Percentiles rank a stretch among this genome's conserved stretches.
Evolutionary conservation across 164 flowering plant genomes (phyloP).

Genomic region (Sextonia rubra): DNA sequence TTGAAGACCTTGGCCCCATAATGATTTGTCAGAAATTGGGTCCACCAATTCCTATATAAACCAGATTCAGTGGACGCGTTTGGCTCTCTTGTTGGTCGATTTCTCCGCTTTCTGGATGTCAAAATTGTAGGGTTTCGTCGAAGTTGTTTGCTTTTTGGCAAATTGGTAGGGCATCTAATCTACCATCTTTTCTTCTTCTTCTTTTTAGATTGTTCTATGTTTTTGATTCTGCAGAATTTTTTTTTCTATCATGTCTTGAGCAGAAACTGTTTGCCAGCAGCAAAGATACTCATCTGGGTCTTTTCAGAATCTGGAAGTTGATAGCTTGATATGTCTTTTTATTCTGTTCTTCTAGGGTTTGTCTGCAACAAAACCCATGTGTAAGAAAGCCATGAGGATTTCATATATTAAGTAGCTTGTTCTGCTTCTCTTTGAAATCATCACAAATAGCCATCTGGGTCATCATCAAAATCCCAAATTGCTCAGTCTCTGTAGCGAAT

Average conservation of each 20-base stretch:
- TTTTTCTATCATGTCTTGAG: neutral
- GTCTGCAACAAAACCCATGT: neutral
- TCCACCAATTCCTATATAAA: no score
- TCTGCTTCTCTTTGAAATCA: neutral
- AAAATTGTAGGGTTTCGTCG: no score
- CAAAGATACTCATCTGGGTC: neutral
- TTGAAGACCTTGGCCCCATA: no score
- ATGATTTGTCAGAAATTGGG: no score
- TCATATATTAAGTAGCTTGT: neutral
- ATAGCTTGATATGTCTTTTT: no score
- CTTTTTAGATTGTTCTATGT: no score
- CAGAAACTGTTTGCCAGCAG: no score
- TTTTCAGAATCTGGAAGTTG: neutral
- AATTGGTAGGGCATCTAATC: no score
- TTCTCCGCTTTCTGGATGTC: no score
- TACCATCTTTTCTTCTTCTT: neutral
- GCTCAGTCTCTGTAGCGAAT: neutral
- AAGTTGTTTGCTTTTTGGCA: neutral
- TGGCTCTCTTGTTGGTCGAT: no score
- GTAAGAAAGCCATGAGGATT: neutral
- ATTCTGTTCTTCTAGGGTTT: neutral
- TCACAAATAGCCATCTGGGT: conserved; percentile 6
- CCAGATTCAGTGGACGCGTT: no score
- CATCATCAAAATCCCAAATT: neutral
- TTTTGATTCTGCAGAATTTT: no score